Evolutionary conservation across 805 yeast genomes (phyloP).

Genomic region (Yamadazyma nakazawae): DNA sequence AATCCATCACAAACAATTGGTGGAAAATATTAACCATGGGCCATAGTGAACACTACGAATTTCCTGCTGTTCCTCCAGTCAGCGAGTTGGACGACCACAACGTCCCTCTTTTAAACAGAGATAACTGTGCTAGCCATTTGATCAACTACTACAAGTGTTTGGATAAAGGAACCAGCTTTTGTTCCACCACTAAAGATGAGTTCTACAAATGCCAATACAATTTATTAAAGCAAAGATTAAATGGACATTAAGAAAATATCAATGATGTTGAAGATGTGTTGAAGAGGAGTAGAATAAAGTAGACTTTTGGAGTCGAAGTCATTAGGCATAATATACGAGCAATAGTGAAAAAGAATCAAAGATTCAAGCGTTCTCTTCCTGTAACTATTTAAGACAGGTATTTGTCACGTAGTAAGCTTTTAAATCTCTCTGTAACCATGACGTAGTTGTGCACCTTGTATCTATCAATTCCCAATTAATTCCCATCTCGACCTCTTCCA

Average conservation of each 20-base stretch:
- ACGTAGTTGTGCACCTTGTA: no score
- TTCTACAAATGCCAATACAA: conserved; percentile 44
- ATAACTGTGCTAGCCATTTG: conserved; percentile 42
- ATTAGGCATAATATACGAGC: background rate
- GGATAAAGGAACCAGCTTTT: conserved; percentile 41
- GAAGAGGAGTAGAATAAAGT: background rate
- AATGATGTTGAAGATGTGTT: no score
- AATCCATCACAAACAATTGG: conserved; percentile 8
- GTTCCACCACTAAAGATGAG: conserved; percentile 38
- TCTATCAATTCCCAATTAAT: background rate
- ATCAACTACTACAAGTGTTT: conserved; percentile 43
- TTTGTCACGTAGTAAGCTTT: no score
- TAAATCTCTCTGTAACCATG: background rate
- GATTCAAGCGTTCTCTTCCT: background rate
- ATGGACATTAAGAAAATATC: conserved; percentile 8
- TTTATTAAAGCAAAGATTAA: conserved; percentile 41
- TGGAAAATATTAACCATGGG: conserved; percentile 1
- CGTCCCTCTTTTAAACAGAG: conserved; percentile 44
- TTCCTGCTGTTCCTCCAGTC: conserved; percentile 9
- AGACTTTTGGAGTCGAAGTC: background rate
- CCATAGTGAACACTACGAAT: conserved; percentile 9
- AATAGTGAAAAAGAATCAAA: background rate
- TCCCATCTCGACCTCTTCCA: background rate
- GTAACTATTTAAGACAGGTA: no score
- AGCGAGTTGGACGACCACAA: conserved; percentile 38